phyloP scores from a whole-genome alignment of 495 filamentous ascomycete species.

The Echria macrotheca region DNA sequence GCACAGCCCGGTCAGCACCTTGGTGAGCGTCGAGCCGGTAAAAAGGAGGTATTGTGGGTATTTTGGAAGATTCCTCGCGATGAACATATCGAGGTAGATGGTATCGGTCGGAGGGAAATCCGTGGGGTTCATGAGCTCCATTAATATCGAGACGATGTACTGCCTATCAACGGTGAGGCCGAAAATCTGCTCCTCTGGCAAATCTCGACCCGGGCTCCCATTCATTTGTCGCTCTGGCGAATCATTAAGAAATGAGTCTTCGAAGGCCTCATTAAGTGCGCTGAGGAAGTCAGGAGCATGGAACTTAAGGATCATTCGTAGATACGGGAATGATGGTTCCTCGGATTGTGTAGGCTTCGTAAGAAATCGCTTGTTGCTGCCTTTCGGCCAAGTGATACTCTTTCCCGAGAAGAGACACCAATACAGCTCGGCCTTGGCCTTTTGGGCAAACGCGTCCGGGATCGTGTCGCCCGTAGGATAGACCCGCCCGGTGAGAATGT shows the following conservation, averaged over 20 bases:
- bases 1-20: conserved; percentile 76
- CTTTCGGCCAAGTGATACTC: conserved; percentile 58
- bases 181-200: conserved; percentile 59
- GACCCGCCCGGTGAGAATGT: conserved; percentile 80
- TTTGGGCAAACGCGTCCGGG: conserved; percentile 58
- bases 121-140: conserved; percentile 74
- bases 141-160: conserved; percentile 79
- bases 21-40: conserved; percentile 75
- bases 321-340: conserved; percentile 73
- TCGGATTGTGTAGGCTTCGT: conserved; percentile 42
- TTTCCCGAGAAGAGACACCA: conserved; percentile 88
- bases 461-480: conserved; percentile 82
- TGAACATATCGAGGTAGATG: conserved; percentile 96
- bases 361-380: conserved; percentile 46
- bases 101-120: conserved; percentile 75
- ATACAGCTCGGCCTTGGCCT: conserved; percentile 82
- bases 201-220: conserved; percentile 42
- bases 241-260: conserved; percentile 88
- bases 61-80: conserved; percentile 92
- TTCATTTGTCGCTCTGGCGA: conserved; percentile 51
- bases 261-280: conserved; percentile 94
- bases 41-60: conserved; percentile 94
- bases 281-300: conserved; percentile 89
- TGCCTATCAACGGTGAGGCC: conserved; percentile 79
- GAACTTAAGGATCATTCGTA: conserved; percentile 78